Evolutionary conservation across 306 rosid species (phyloP).

Genomic region (apple (Malus domestica)): DNA sequence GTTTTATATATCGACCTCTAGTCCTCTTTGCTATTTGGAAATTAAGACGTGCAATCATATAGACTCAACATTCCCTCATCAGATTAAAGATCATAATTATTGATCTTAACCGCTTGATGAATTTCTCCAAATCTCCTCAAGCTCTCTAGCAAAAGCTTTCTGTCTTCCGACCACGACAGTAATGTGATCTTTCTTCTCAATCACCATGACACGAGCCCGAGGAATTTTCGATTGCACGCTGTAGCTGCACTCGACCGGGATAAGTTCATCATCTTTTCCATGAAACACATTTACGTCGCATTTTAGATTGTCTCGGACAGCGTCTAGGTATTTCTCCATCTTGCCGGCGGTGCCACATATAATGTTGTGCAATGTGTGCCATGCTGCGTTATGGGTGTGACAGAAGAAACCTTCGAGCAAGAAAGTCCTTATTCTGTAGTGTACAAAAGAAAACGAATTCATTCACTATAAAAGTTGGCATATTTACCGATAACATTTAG

Average conservation of each 20-base stretch:
- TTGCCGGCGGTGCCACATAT: constrained; percentile 75
- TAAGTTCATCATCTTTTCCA: constrained; percentile 68
- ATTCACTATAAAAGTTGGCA: background rate
- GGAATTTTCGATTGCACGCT: constrained; percentile 52
- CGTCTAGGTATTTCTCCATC: constrained; percentile 53
- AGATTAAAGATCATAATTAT: background rate
- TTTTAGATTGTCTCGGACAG: constrained; percentile 35
- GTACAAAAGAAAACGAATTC: background rate
- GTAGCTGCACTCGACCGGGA: constrained; percentile 75
- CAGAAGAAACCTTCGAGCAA: constrained; percentile 86
- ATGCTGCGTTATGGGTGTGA: constrained; percentile 96
- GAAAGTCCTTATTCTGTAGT: constrained; percentile 57
- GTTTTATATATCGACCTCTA: background rate
- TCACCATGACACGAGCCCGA: constrained; percentile 52
- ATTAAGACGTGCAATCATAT: background rate
- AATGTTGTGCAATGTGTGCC: constrained; percentile 95
- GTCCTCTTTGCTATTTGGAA: background rate
- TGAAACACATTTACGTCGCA: constrained; percentile 67
- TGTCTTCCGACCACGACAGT: constrained; percentile 87
- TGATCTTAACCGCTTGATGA: constrained; percentile 16
- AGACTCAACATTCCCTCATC: background rate
- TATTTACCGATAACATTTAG: background rate
- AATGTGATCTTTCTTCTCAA: constrained; percentile 75
- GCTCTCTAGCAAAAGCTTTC: constrained; percentile 61
- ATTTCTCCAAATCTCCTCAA: constrained; percentile 71